A percentile compares a stretch with the other conserved stretches of the same genome.
These are phyloP conservation scores for Fraxinus floribunda DNA, from an alignment of 305 asterid species.

Conservation along the genomic window DNA sequence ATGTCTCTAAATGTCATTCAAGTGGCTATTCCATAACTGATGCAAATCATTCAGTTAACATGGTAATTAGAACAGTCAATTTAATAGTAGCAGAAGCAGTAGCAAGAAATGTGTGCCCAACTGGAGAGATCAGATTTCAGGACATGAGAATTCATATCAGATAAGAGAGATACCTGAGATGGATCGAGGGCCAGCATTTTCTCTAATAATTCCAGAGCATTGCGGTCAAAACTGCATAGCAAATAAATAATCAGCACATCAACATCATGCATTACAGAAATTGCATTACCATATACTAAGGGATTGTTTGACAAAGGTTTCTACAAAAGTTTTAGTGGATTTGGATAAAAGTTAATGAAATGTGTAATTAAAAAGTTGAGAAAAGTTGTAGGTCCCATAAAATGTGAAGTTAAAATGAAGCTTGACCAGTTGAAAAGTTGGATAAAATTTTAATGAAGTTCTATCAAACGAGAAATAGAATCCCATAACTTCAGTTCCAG, in stretches of 20 bases:
- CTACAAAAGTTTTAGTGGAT: neutral
- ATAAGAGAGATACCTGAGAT: constrained; percentile 64
- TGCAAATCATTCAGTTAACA: neutral
- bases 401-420: neutral
- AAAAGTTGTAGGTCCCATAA: neutral
- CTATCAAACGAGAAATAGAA: neutral
- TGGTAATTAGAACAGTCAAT: constrained; percentile 10
- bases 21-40: neutral
- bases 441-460: neutral
- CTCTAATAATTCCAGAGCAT: constrained; percentile 89
- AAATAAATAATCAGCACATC: constrained; percentile 26
- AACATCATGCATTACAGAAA: constrained; percentile 16
- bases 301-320: no score
- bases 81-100: neutral
- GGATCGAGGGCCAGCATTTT: constrained; percentile 96
- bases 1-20: neutral
- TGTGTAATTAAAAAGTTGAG: neutral
- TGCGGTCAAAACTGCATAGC: constrained; percentile 76
- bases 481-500: constrained; percentile 21
- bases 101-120: neutral
- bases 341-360: no score
- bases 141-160: neutral
- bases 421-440: neutral
- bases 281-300: neutral
- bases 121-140: neutral